A percentile compares a stretch with the other conserved stretches of the same genome.
Evolutionary conservation across 768 basidiomycete species (phyloP).

Genomic region (Russula dissimulans): DNA sequence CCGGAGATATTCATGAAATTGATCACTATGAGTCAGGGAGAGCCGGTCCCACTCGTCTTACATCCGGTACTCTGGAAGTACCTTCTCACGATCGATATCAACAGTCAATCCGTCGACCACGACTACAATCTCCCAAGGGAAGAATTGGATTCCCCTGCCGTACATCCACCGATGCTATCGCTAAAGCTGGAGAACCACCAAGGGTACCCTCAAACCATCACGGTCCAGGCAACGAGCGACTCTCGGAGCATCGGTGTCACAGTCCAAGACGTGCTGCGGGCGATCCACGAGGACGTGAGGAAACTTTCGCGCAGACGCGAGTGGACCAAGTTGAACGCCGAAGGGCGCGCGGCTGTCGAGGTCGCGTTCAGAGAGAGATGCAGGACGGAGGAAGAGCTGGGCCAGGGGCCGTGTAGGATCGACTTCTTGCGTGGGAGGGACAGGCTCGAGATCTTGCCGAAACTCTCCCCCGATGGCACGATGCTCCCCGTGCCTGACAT

Average conservation of each 20-base stretch:
- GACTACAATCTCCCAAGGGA: slow-evolving; percentile 7
- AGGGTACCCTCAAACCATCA: slow-evolving; percentile 7
- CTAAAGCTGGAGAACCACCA: slow-evolving; percentile 7
- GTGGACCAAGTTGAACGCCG: slow-evolving; percentile 1
- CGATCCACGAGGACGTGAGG: slow-evolving; percentile 3
- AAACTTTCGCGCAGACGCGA: slow-evolving; percentile 10
- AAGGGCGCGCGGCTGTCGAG: not conserved
- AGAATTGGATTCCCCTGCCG: not conserved
- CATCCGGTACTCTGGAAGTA: slow-evolving; percentile 10
- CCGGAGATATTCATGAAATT: not conserved
- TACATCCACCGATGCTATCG: slow-evolving; percentile 1
- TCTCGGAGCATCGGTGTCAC: not conserved
- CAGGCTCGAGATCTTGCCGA: slow-evolving; percentile 7
- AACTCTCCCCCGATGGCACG: slow-evolving; percentile 3
- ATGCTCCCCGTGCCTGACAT: not conserved
- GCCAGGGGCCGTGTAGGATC: slow-evolving; percentile 10
- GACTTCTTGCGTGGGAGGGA: slow-evolving; percentile 10
- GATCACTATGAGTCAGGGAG: not conserved
- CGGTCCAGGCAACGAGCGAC: not conserved
- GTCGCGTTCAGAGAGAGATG: slow-evolving; percentile 6
- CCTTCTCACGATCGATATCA: slow-evolving; percentile 7
- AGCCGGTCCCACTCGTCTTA: slow-evolving; percentile 5
- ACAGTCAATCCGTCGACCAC: slow-evolving; percentile 1
- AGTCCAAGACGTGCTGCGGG: slow-evolving; percentile 5
- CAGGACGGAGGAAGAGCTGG: slow-evolving; percentile 6